phyloP scores from a whole-genome alignment of 345 rosid species.

The Melaleuca quinquenervia region DNA sequence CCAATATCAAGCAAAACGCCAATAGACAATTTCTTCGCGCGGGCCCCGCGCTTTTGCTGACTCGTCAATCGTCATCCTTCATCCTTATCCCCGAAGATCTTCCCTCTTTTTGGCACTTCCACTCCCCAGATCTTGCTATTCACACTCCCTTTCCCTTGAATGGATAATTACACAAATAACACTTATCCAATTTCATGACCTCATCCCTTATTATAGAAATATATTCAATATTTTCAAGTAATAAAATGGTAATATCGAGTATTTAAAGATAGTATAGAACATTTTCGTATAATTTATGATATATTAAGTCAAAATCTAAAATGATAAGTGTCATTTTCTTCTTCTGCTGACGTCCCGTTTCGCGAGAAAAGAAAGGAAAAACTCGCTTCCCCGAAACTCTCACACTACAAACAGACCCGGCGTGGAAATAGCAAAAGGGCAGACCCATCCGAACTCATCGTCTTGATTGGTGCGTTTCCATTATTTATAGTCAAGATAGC shows the following conservation, averaged over 20 bases:
- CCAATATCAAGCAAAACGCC: neutral
- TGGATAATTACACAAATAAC: too few species aligned
- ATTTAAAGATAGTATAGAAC: too few species aligned
- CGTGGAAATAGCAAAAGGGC: neutral
- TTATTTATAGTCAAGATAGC: neutral
- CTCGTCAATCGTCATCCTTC: neutral
- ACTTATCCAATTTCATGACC: too few species aligned
- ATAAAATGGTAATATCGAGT: too few species aligned
- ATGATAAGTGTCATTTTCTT: too few species aligned
- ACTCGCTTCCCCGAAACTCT: fast-evolving
- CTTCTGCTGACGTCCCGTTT: too few species aligned
- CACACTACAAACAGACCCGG: neutral
- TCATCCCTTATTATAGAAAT: too few species aligned
- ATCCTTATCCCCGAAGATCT: neutral
- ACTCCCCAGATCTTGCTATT: neutral
- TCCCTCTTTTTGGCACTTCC: neutral
- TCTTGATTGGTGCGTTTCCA: neutral
- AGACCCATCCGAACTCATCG: neutral
- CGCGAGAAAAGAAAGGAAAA: too few species aligned
- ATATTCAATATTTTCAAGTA: too few species aligned
- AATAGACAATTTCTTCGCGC: neutral
- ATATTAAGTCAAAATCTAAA: too few species aligned
- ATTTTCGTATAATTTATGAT: too few species aligned
- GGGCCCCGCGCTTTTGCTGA: neutral
- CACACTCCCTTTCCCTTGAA: neutral